Base-by-base conservation (phyloP, 164 flowering plant genomes). In the Magnolia officinalis region DNA sequence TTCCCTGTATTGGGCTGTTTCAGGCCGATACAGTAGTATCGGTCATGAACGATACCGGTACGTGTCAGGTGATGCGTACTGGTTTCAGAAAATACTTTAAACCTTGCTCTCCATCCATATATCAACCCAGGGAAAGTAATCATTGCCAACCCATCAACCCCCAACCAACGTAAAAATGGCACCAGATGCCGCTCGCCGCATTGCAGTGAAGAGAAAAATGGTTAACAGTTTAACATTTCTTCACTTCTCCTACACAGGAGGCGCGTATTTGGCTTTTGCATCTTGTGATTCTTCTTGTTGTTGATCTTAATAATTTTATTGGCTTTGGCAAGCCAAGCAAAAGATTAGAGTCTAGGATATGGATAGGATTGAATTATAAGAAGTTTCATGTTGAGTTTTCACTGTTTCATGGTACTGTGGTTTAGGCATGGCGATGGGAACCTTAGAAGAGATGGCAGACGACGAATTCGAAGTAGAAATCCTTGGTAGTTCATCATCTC, bases 391-490 rank as follows among this genome's bases (percentile, higher is more conserved):
- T 68, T 24, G 13, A 24, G 50, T 37, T 68, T 19, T 29, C n/a
- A 68, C 21, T 14, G 45, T 37, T 68, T 13, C 29, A 29, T 4
- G 8, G 29, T 13, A 31, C 71, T 37, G 8, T 68, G 50, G 16
- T 19, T 68, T 68, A 16, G 68, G 24, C 21, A 16, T 75, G 64
- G 73, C 84, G 89, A 87, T 88, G 90, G 86, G 80, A 67, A 67
- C 86, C 52, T 59, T 79, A 65, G 86, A 87, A 50, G 86, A 84
- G 74, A 86, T 80, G 63, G 45, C 69, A 2, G 86, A 83, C 76
- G 80, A 80, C 76, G 86, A 84, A 70, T 81, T 81, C 45, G 89
- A 86, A 49, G 88, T 82, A 74, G 90, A 86, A 63, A 77, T 74
- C 69, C 83, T 87, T 31, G 80, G 87, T 52, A 80, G 75, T 75